Conservation (phyloP, 805 yeast genomes). For the Saturnispora sekii region DNA sequence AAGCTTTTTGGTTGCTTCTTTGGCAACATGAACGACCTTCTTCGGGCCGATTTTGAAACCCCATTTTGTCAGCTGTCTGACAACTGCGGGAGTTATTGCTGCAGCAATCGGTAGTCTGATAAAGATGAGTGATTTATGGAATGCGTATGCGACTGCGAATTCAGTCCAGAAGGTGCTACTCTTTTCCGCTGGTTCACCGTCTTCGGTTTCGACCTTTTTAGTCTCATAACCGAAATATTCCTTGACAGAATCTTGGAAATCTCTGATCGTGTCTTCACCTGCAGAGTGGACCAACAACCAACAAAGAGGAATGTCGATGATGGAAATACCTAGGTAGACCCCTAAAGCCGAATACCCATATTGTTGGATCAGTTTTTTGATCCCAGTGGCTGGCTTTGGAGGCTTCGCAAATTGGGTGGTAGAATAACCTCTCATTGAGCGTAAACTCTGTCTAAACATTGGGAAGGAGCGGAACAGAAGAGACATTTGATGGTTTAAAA, state of each 20-base stretch:
- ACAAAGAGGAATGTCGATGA: slow-evolving; percentile 75
- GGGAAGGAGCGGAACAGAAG: slow-evolving; percentile 6
- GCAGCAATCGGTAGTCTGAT: slow-evolving; percentile 86
- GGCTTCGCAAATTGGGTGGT: slow-evolving; percentile 9
- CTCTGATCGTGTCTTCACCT: slow-evolving; percentile 74
- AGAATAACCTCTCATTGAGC: slow-evolving; percentile 5
- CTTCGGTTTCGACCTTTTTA: slow-evolving; percentile 10
- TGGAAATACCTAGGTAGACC: slow-evolving; percentile 65
- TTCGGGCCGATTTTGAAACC: slow-evolving; percentile 66
- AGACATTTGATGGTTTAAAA: not conserved
- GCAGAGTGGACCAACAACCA: slow-evolving; percentile 73
- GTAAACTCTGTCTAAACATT: not conserved
- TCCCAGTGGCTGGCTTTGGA: slow-evolving; percentile 31
- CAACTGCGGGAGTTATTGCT: slow-evolving; percentile 79
- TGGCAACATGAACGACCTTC: slow-evolving; percentile 28
- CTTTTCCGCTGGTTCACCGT: slow-evolving; percentile 13
- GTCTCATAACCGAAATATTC: slow-evolving; percentile 42
- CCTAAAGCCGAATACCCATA: slow-evolving; percentile 91
- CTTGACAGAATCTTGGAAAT: slow-evolving; percentile 53
- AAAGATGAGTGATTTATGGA: slow-evolving; percentile 80
- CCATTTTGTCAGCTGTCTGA: slow-evolving; percentile 53
- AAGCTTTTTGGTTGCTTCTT: slow-evolving; percentile 16
- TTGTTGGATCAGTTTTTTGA: slow-evolving; percentile 62
- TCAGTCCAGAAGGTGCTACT: slow-evolving; percentile 59
- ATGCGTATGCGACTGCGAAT: slow-evolving; percentile 81